Conservation (phyloP, 129 eudicot species). For the Artemisia tridentata region DNA sequence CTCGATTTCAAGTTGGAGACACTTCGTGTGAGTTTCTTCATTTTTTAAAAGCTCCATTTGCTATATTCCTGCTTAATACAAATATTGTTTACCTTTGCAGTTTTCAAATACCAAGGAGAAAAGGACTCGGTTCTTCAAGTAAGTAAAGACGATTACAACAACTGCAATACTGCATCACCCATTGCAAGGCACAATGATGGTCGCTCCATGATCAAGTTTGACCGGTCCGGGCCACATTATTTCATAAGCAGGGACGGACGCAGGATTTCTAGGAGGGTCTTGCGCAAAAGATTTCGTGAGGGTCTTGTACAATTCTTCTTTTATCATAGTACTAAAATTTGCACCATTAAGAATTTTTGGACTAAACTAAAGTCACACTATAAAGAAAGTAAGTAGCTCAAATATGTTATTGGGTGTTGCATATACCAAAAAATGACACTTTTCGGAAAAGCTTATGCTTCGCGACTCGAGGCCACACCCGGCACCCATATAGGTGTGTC, state of each 20-base stretch:
- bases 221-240: constrained; percentile 39
- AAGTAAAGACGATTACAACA: constrained; percentile 50
- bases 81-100: constrained; percentile 29
- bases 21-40: constrained; percentile 45
- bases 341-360: too few species aligned
- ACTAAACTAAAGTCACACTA: too few species aligned
- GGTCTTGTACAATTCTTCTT: too few species aligned
- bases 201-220: constrained; percentile 30
- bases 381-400: too few species aligned
- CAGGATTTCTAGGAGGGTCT: too few species aligned
- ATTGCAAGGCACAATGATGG: constrained; percentile 32
- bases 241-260: constrained; percentile 4
- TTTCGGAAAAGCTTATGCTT: too few species aligned
- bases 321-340: too few species aligned
- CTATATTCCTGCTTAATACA: neutral
- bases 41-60: neutral
- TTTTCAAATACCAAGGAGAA: constrained; percentile 46
- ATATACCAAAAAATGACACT: too few species aligned
- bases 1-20: constrained; percentile 65
- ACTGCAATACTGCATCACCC: constrained; percentile 44
- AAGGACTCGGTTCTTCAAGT: constrained; percentile 69
- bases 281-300: too few species aligned
- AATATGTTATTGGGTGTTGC: too few species aligned
- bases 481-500: too few species aligned
- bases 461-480: too few species aligned